Conservation (phyloP, 305 asterid species). For the Solanum hybrid region DNA sequence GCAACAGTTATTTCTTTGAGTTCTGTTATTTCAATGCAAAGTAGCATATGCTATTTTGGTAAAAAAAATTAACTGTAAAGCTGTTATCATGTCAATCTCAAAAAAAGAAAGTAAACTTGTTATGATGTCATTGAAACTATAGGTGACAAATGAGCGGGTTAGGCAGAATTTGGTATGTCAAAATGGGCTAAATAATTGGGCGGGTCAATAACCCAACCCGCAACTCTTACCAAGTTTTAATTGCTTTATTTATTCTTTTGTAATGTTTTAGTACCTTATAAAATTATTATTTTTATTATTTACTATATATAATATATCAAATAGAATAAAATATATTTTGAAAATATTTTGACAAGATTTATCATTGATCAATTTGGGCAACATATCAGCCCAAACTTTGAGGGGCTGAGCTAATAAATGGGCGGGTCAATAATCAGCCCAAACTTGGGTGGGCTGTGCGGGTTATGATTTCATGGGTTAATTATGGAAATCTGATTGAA, state of each 20-base stretch:
- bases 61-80: background rate
- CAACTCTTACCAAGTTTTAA: background rate
- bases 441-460: background rate
- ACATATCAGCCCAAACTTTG: background rate
- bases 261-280: background rate
- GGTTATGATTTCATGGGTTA: background rate
- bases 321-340: background rate
- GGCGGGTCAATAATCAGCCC: background rate
- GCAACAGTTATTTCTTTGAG: background rate
- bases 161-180: background rate
- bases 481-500: background rate
- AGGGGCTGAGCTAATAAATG: background rate
- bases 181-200: background rate
- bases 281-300: background rate
- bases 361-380: background rate
- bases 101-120: background rate
- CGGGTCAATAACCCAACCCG: background rate
- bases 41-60: background rate
- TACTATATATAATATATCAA: background rate
- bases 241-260: background rate
- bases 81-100: background rate
- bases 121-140: background rate
- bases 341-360: background rate
- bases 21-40: background rate
- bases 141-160: background rate